Base-by-base conservation (phyloP, 306 rosid genomes). In the Mucuna pruriens region DNA sequence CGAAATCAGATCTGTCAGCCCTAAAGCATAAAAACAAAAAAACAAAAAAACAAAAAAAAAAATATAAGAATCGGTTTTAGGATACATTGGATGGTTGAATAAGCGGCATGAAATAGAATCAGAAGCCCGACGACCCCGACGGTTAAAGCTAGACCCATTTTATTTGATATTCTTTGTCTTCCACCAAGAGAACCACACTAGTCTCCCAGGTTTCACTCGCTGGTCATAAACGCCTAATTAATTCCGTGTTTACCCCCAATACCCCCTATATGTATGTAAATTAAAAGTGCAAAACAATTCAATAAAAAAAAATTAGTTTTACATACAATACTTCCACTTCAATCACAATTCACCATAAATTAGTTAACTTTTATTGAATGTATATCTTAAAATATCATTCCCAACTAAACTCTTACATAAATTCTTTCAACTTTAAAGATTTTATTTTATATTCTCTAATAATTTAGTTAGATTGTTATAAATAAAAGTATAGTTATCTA, bases 81-180 rank as follows among this genome's bases (percentile, higher is more conserved):
- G 2, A 62, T 64, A 92, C 98, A 90, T 75, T 85, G 98, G 63
- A 90, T 71, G 38, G 95, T 92, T 42, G 95, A 89, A 82, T 92
- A 92, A 22, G 98, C 89, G 46, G 97, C 95, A 65, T 92, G 95
- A 65, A 79, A 82, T 3, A 94, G 89, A 78, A 92, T 71, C 7
- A 88, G 76, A 86, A 87, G 60, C 1, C 94, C 97, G 1, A 94
- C 17, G 44, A 90, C 71, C 33, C 98, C 98, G 5, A 90, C 81
- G 9, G 78, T 58, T 80, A 94, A 81, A 13, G 89, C 87, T 6
- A 81, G 5, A 49, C 80, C 90, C 97, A 92, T 92, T 92, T 6
- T 83, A 40, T 64, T 8, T n/a, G 44, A 63, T 63, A 6, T 61
- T 7, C 13, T 7, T 51, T 7, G 22, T 7, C 25, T 7, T 19